phyloP scores from a whole-genome alignment of 176 grass and related monocot species.

The Triticum timopheevii region DNA sequence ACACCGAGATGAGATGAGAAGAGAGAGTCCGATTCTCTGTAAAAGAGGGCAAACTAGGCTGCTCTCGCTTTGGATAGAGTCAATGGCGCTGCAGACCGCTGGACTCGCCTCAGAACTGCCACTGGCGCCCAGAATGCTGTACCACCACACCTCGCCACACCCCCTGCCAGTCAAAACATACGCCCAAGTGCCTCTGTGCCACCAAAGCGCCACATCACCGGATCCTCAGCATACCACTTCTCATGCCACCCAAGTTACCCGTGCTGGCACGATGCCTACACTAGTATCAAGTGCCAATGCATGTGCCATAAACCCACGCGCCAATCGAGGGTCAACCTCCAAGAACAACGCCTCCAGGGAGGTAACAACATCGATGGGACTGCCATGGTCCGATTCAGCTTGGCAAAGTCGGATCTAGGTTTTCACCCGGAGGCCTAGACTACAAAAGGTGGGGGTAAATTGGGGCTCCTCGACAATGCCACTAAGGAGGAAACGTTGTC shows the following conservation, averaged over 20 bases:
- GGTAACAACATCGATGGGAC: background rate
- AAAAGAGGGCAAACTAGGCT: background rate
- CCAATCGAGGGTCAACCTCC: too few species aligned
- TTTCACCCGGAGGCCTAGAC: background rate
- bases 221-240: background rate
- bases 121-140: background rate
- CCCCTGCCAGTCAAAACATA: background rate
- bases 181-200: background rate
- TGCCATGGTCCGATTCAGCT: background rate
- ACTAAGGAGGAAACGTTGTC: background rate
- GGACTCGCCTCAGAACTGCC: background rate
- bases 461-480: too few species aligned
- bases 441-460: background rate
- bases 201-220: background rate
- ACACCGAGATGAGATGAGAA: background rate
- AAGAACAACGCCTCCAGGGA: too few species aligned
- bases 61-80: background rate
- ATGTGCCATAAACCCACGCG: too few species aligned
- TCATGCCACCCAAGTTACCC: background rate
- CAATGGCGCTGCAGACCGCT: background rate
- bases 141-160: background rate
- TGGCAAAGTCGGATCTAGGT: background rate
- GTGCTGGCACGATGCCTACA: too few species aligned
- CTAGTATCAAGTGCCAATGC: too few species aligned
- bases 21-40: background rate